A percentile compares a stretch with the other conserved stretches of the same genome.
Evolutionary conservation across 2,329 filamentous ascomycete species (phyloP).

Genomic region (Penicillium sp.): DNA sequence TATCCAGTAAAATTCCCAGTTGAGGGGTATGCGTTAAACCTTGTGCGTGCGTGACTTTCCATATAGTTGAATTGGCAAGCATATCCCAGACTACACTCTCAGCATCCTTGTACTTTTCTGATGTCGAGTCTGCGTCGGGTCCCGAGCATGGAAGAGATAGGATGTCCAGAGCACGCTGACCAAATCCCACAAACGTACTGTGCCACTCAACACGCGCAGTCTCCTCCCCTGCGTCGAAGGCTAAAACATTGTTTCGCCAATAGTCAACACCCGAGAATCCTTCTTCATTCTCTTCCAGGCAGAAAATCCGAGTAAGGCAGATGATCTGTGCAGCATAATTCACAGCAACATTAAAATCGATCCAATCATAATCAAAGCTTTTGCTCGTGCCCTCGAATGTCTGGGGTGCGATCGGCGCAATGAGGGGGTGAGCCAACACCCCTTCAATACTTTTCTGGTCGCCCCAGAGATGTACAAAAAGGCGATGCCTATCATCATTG

Average conservation of each 20-base stretch:
- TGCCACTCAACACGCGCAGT: background rate
- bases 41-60: constrained; percentile 37
- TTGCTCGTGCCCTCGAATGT: constrained; percentile 14
- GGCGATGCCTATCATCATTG: constrained; percentile 3
- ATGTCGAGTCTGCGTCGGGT: constrained; percentile 17
- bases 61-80: constrained; percentile 28
- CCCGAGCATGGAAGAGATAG: background rate
- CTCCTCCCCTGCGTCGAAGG: background rate
- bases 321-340: no score
- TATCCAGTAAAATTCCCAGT: constrained; percentile 29
- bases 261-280: constrained; percentile 9
- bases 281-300: constrained; percentile 8
- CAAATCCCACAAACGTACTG: constrained; percentile 4
- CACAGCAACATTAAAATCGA: constrained; percentile 4
- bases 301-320: no score
- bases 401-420: constrained; percentile 12
- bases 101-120: constrained; percentile 20
- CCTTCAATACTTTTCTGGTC: constrained; percentile 2
- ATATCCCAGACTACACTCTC: constrained; percentile 26
- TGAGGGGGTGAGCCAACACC: background rate
- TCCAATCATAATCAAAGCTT: constrained; percentile 13
- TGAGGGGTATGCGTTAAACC: constrained; percentile 21
- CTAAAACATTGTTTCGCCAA: constrained; percentile 10
- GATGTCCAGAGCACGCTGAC: background rate
- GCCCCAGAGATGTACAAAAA: constrained; percentile 11